phyloP scores from a whole-genome alignment of 257 asterid species.

The Primulina eburnea region DNA sequence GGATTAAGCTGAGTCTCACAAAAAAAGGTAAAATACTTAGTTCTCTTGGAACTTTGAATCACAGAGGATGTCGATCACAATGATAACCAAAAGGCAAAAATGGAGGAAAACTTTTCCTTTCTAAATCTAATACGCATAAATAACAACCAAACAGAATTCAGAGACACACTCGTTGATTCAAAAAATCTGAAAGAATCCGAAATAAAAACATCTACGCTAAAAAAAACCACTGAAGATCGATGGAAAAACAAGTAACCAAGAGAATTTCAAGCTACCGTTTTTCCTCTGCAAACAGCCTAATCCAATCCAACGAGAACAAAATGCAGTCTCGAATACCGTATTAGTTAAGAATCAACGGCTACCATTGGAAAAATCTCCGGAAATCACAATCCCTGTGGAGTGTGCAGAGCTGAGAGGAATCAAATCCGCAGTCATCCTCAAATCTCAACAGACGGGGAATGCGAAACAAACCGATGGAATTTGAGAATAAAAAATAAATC shows the following conservation, averaged over 20 bases:
- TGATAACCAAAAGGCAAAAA: slow-evolving; percentile 7
- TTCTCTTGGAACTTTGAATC: slow-evolving; percentile 11
- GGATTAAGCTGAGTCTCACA: slow-evolving; percentile 11
- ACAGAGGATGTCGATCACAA: slow-evolving; percentile 23
- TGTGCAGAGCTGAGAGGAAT: neutral
- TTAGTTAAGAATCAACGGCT: neutral
- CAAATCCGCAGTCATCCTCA: slow-evolving; percentile 10
- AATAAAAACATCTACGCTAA: neutral
- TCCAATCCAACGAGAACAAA: slow-evolving; percentile 4
- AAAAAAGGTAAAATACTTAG: neutral
- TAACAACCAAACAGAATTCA: slow-evolving; percentile 14
- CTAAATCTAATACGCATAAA: slow-evolving; percentile 15
- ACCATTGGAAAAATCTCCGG: neutral
- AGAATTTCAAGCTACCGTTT: neutral
- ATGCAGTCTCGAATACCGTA: neutral
- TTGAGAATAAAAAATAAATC: neutral
- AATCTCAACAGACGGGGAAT: slow-evolving; percentile 27
- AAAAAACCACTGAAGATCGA: neutral
- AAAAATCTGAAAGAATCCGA: slow-evolving; percentile 6
- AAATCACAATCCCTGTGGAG: slow-evolving; percentile 25
- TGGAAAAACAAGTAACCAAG: neutral
- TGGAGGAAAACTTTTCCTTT: slow-evolving; percentile 19
- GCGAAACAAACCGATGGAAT: slow-evolving; percentile 26
- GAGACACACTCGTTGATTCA: neutral
- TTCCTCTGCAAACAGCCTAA: neutral